Evolutionary conservation across 345 rosid species (phyloP).

Genomic region (Noccaea caerulescens): DNA sequence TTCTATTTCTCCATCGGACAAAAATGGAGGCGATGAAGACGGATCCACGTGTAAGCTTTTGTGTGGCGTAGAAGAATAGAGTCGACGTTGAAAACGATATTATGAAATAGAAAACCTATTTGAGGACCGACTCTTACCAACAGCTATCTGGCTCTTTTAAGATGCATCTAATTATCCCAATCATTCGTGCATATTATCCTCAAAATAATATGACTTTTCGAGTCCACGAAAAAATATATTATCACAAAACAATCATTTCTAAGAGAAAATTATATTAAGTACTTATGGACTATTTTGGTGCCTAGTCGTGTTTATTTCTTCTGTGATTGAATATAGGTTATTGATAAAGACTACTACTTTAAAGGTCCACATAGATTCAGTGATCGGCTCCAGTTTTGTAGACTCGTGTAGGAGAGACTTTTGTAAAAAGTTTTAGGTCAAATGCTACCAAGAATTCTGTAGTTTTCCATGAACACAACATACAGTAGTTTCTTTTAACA

Average conservation of each 20-base stretch:
- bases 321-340: not conserved
- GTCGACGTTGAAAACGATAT: not conserved
- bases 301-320: constrained; percentile 25
- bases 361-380: constrained; percentile 24
- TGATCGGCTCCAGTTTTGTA: constrained; percentile 3
- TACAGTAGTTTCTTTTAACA: not conserved
- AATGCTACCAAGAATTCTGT: too few relatives aligned
- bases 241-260: not conserved
- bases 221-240: constrained; percentile 31
- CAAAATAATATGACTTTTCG: constrained; percentile 42
- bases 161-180: constrained; percentile 38
- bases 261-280: not conserved
- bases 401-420: constrained; percentile 2
- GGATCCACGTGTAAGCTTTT: constrained; percentile 1
- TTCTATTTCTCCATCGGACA: constrained; percentile 12
- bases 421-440: not conserved
- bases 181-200: constrained; percentile 19
- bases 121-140: constrained; percentile 39
- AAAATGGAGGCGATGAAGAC: constrained; percentile 21
- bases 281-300: constrained; percentile 11
- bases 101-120: constrained; percentile 8
- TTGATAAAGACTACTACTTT: constrained; percentile 14
- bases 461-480: not conserved
- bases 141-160: constrained; percentile 35
- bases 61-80: constrained; percentile 17